Base-by-base conservation (phyloP, 2,329 filamentous ascomycete genomes). In the Huntiella decipiens region DNA sequence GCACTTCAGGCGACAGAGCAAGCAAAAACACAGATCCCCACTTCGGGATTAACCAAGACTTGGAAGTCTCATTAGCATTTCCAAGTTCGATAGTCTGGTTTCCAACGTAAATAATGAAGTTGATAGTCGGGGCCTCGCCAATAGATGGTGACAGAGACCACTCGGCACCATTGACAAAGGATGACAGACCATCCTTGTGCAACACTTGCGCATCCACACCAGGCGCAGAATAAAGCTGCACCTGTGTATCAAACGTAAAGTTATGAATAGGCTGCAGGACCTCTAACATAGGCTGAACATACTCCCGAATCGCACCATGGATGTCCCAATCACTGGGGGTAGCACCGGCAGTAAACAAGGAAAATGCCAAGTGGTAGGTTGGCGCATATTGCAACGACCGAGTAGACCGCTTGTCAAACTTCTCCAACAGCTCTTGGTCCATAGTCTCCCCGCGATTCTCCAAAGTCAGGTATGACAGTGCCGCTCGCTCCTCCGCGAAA, bases 91-190 rank as follows among this genome's bases (percentile, higher is more conserved):
- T 86, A 7, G 78, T 85, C 49, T 81, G 74, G 48, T 83, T 77
- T 4, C 87, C 85, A 5, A 92, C 77, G 56, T 91, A 98, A 22
- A 96, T 70, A 47, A 96, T 78, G 58, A 98, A 96, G 62, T 98
- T 96, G 56, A 98, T 78, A 0, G 91, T 98, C 1, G 91, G 91
- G 0, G 88, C 88, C 13, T 76, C 77, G 37, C 87, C 91, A 53
- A 98, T 96, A 47, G 85, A 94, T 0, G 88, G 88, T 51, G 82
- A 93, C 2, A 98, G 64, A 0, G 91, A 91, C 91, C 91, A 98
- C 63, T 98, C 91, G 2, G 91, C 91, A 2, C 88, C 87, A 56
- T 98, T 98, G 61, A 98, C 86, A 57, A 98, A 98, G 1, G 83
- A 87, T 34, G 84, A 85, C 1, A 98, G 69, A 55, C 94, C 86